Base-by-base conservation (phyloP, 129 eudicot genomes). In the Helianthus tuberosus region DNA sequence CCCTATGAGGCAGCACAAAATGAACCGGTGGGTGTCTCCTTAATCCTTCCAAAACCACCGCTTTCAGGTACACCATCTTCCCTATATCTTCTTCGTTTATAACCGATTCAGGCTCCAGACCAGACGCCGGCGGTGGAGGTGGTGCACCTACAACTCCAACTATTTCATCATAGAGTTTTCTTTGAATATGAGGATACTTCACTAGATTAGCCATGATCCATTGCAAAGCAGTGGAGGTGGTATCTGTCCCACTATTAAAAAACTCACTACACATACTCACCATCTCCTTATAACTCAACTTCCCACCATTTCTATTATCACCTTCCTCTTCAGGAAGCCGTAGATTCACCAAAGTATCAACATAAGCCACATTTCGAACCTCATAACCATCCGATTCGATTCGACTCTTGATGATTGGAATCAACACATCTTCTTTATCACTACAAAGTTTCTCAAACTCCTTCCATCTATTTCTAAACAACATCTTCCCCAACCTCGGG, bases 191-290 rank as follows among this genome's bases (percentile, higher is more conserved):
- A 41, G 80, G 67, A 44, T 66, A 2, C 66, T 75, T 75, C 20
- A 75, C 73, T 4, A 75, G 72, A 66, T 75, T 75, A 5, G 74
- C 80, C 80, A 75, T 75, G 16, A 75, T 75, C 80, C 80, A 75
- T 66, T 75, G 74, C 27, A 75, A 10, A 11, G 80, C 57, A n/a
- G 59, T 75, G 0, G 73, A 41, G 3, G 80, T 75, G 6, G 74
- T 75, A n/a, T 75, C 80, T 0, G 80, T 75, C 11, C 80, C 67
- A 0, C 71, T 90, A 36, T 44, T 80, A 4, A 90, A 82, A 61
- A 90, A 90, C 50, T 90, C 96, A 15, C 85, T 61, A 53, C 91
- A 85, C 59, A 81, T 57, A 9, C 72, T 74, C 54, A 85, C 89
- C 69, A 90, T 82, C 64, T 85, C 89, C 6, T 67, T 80, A 3